Percentiles rank a stretch among this genome's conserved stretches.
Evolutionary conservation across 176 grass and related monocot genomes (phyloP).

Genomic region (Musa beccarii): DNA sequence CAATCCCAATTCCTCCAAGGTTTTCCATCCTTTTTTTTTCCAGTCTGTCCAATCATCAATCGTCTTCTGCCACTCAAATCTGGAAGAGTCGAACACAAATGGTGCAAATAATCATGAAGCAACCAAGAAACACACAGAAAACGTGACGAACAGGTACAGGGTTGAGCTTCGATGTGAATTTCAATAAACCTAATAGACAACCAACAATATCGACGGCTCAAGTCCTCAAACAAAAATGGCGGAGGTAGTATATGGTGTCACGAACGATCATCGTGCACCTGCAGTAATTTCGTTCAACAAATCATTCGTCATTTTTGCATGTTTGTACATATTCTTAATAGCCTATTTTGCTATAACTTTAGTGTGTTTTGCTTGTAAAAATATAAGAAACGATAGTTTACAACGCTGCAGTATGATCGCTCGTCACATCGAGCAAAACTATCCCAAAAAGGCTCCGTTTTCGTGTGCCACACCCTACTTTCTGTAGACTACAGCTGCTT

Average conservation of each 20-base stretch:
- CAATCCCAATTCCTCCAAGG: conserved; percentile 66
- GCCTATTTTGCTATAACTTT: no score
- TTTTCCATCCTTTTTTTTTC: conserved; percentile 72
- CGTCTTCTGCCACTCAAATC: conserved; percentile 88
- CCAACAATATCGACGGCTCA: conserved; percentile 64
- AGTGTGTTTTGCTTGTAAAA: no score
- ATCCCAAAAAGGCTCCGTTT: no score
- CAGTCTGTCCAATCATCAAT: conserved; percentile 91
- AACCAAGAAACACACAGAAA: conserved; percentile 78
- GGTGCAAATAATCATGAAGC: conserved; percentile 78
- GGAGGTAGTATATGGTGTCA: conserved; percentile 57
- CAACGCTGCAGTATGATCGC: no score
- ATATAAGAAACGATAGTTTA: no score
- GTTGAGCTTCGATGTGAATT: conserved; percentile 61
- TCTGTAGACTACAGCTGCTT: no score
- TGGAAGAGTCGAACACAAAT: conserved; percentile 80
- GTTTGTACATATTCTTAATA: no score
- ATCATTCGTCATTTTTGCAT: no score
- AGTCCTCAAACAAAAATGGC: conserved; percentile 89
- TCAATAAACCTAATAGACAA: conserved; percentile 70
- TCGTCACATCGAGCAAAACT: no score
- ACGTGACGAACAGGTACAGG: conserved; percentile 70
- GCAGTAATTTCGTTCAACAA: no score
- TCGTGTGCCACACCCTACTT: no score
- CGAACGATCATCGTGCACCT: not conserved